Conservation (phyloP, 768 basidiomycete genomes). For the Hygrophoropsis aurantiaca region DNA sequence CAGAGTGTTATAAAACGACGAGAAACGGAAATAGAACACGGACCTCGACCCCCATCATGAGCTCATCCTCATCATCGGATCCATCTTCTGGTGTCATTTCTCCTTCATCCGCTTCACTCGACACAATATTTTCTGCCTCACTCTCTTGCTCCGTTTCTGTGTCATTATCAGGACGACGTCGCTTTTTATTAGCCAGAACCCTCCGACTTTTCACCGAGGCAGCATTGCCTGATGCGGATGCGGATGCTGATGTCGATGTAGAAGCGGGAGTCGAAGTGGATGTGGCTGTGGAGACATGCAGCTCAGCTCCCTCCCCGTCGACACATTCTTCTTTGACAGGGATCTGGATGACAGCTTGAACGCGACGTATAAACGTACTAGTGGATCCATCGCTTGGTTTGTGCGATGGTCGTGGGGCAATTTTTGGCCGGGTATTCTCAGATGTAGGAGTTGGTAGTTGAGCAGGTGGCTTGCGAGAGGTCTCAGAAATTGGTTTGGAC, state of each 20-base stretch:
- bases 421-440: constrained; percentile 26
- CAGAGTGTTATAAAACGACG: constrained; percentile 3
- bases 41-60: constrained; percentile 64
- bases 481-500: constrained; percentile 18
- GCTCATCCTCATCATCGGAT: constrained; percentile 56
- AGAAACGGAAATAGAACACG: constrained; percentile 2
- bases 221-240: constrained; percentile 7
- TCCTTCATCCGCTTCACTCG: constrained; percentile 9
- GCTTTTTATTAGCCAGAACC: constrained; percentile 2
- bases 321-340: constrained; percentile 64
- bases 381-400: constrained; percentile 12
- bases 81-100: constrained; percentile 8
- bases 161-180: constrained; percentile 1
- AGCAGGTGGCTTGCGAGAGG: constrained; percentile 6
- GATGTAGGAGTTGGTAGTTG: constrained; percentile 32
- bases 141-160: constrained; percentile 35
- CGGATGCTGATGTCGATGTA: constrained; percentile 11
- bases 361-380: constrained; percentile 61
- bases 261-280: constrained; percentile 12
- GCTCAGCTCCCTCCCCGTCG: constrained; percentile 32
- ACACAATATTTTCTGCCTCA: constrained; percentile 17
- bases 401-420: constrained; percentile 4
- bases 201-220: not conserved
- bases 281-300: constrained; percentile 4
- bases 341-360: constrained; percentile 58